Conservation (phyloP, 1,139 yeast genomes). For the Casaregolazyma lundiana region DNA sequence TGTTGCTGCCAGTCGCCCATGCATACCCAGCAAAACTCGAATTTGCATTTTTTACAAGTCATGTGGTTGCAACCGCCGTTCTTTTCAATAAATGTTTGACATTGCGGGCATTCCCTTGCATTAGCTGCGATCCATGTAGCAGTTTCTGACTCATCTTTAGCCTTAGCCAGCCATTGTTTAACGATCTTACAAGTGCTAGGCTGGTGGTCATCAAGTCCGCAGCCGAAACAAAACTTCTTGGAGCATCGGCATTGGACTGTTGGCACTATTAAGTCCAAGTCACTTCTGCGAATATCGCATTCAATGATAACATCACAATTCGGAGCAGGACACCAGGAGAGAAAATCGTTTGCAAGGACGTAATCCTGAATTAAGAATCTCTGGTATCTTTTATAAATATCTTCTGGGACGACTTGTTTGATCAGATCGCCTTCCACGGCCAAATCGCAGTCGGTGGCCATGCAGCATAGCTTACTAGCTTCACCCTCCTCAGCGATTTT, state of each 20-base stretch:
- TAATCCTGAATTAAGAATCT: slow-evolving; percentile 34
- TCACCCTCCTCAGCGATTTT: slow-evolving; percentile 48
- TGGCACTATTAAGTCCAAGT: slow-evolving; percentile 45
- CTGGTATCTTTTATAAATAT: slow-evolving; percentile 24
- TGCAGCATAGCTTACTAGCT: slow-evolving; percentile 55
- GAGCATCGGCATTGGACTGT: slow-evolving; percentile 62
- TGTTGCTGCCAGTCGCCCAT: slow-evolving; percentile 73
- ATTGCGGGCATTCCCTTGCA: slow-evolving; percentile 77
- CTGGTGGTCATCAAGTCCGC: slow-evolving; percentile 64
- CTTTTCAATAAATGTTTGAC: slow-evolving; percentile 58
- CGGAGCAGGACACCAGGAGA: slow-evolving; percentile 83
- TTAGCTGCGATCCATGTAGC: slow-evolving; percentile 85
- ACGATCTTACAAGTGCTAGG: slow-evolving; percentile 79
- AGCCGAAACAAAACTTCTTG: slow-evolving; percentile 75
- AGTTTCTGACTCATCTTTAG: slow-evolving; percentile 85
- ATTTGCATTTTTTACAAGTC: slow-evolving; percentile 73
- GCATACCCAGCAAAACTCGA: slow-evolving; percentile 95
- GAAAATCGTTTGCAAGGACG: slow-evolving; percentile 49
- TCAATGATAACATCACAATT: slow-evolving; percentile 68
- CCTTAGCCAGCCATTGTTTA: slow-evolving; percentile 69
- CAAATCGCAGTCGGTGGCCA: slow-evolving; percentile 42
- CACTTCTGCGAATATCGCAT: slow-evolving; percentile 36
- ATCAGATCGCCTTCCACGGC: slow-evolving; percentile 35
- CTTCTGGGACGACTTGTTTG: slow-evolving; percentile 32
- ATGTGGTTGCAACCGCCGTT: slow-evolving; percentile 97